These are phyloP conservation scores for Grosmannia clavigera DNA, from an alignment of 2,329 filamentous ascomycete species.

Conservation along the genomic window DNA sequence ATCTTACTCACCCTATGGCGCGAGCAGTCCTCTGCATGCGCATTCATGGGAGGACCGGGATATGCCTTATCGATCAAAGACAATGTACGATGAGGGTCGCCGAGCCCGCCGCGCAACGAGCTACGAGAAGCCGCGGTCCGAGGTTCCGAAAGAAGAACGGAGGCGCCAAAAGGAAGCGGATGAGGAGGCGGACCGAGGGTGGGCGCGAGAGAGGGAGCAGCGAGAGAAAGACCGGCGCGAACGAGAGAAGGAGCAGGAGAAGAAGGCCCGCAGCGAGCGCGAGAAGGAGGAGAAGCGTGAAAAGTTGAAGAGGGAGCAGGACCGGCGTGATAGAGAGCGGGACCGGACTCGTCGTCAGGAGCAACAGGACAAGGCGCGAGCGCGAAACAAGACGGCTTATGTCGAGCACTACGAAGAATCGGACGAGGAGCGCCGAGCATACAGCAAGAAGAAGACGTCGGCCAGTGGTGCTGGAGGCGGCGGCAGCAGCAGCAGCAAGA, in stretches of 20 bases:
- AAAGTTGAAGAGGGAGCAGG: constrained; percentile 18
- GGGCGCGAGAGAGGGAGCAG: constrained; percentile 22
- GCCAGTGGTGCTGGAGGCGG: neutral
- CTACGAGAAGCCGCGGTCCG: constrained; percentile 22
- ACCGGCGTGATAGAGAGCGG: constrained; percentile 16
- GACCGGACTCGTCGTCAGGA: constrained; percentile 16
- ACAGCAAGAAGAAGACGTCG: constrained; percentile 15
- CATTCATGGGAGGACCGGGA: constrained; percentile 36
- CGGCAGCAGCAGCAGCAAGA: constrained; percentile 16
- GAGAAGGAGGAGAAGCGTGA: constrained; percentile 24
- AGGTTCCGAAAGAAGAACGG: constrained; percentile 16
- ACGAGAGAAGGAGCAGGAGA: constrained; percentile 23
- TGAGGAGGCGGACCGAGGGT: constrained; percentile 12
- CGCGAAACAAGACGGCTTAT: constrained; percentile 13
- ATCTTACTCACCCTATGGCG: constrained; percentile 16
- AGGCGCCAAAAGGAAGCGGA: constrained; percentile 19
- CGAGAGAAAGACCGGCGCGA: constrained; percentile 18
- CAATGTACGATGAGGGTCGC: constrained; percentile 29
- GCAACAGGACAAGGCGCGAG: constrained; percentile 16
- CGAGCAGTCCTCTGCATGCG: constrained; percentile 23
- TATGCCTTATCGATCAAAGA: constrained; percentile 21
- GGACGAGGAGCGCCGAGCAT: constrained; percentile 15
- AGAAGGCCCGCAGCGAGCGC: constrained; percentile 6
- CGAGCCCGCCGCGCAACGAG: constrained; percentile 33
- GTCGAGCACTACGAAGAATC: constrained; percentile 15